Percentiles rank a stretch among this genome's conserved stretches.
These are phyloP conservation scores for Mycena floridula DNA, from an alignment of 768 basidiomycete species.

Conservation along the genomic window DNA sequence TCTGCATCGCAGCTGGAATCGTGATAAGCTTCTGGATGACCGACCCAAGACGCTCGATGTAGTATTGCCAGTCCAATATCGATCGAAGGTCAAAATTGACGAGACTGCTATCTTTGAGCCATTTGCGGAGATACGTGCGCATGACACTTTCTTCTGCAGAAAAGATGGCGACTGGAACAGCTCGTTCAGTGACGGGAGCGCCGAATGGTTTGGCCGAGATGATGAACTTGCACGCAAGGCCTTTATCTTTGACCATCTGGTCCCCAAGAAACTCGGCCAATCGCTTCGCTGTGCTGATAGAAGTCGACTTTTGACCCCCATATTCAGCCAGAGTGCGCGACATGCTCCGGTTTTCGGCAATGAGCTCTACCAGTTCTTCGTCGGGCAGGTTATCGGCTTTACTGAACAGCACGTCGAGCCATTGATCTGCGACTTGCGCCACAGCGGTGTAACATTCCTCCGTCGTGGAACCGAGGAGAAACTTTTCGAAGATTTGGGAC, in stretches of 20 bases:
- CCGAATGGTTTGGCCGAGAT: conserved; percentile 92
- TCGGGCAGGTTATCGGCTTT: conserved; percentile 81
- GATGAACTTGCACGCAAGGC: conserved; percentile 97
- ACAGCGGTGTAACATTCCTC: conserved; percentile 96
- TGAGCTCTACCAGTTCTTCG: conserved; percentile 93
- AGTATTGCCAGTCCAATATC: conserved; percentile 97
- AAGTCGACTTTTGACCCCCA: conserved; percentile 94
- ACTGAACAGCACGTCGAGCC: conserved; percentile 93
- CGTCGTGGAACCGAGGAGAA: conserved; percentile 86
- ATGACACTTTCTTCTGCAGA: conserved; percentile 92
- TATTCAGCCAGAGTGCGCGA: conserved; percentile 95
- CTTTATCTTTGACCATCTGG: conserved; percentile 99
- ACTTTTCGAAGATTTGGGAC: conserved; percentile 96
- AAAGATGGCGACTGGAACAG: conserved; percentile 96
- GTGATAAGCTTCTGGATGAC: conserved; percentile 99
- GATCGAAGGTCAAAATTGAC: conserved; percentile 85
- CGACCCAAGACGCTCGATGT: conserved; percentile 94
- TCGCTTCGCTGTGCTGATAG: conserved; percentile 92
- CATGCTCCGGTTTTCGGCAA: conserved; percentile 98
- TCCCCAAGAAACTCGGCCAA: conserved; percentile 96
- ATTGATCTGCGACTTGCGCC: conserved; percentile 89
- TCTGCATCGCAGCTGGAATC: conserved; percentile 98
- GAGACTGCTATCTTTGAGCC: conserved; percentile 92
- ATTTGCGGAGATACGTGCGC: conserved; percentile 84
- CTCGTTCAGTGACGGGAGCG: conserved; percentile 94